Evolutionary conservation across 768 basidiomycete species (phyloP).

Genomic region (Auriculariales sp.): DNA sequence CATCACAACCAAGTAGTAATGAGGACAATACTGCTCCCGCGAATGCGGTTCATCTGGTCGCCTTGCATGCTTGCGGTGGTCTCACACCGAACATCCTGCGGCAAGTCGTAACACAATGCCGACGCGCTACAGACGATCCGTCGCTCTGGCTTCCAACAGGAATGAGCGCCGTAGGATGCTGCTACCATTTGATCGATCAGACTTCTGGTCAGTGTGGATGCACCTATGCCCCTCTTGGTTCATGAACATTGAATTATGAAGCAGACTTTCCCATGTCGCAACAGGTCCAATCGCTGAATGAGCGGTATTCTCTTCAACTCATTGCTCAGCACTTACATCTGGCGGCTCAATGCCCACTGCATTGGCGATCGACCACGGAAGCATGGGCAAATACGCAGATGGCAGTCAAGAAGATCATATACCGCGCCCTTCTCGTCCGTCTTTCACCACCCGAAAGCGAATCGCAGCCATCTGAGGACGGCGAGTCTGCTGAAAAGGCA

Average conservation of each 20-base stretch:
- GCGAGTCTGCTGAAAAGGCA: slow-evolving; percentile 5
- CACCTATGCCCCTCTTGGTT: background rate
- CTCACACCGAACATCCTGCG: slow-evolving; percentile 54
- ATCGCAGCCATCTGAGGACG: background rate
- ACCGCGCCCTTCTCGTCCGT: slow-evolving; percentile 46
- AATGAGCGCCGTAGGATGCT: slow-evolving; percentile 57
- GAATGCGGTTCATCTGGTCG: slow-evolving; percentile 44
- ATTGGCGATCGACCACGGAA: slow-evolving; percentile 34
- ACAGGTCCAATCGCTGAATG: slow-evolving; percentile 10
- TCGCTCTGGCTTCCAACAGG: slow-evolving; percentile 18
- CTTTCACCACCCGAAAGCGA: slow-evolving; percentile 8
- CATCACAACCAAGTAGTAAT: background rate
- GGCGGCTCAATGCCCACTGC: slow-evolving; percentile 52
- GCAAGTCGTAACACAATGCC: slow-evolving; percentile 22
- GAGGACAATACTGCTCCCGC: background rate
- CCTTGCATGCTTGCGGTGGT: slow-evolving; percentile 64
- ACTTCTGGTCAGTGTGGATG: slow-evolving; percentile 29
- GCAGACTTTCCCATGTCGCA: slow-evolving; percentile 44
- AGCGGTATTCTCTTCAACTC: slow-evolving; percentile 14
- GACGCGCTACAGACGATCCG: background rate
- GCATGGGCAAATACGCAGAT: slow-evolving; percentile 25
- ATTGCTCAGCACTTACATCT: slow-evolving; percentile 47
- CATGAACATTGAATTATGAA: slow-evolving; percentile 5
- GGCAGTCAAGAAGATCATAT: slow-evolving; percentile 53
- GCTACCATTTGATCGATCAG: slow-evolving; percentile 59